Conservation (phyloP, 2,329 filamentous ascomycete genomes). For the Penicillium decumbens region DNA sequence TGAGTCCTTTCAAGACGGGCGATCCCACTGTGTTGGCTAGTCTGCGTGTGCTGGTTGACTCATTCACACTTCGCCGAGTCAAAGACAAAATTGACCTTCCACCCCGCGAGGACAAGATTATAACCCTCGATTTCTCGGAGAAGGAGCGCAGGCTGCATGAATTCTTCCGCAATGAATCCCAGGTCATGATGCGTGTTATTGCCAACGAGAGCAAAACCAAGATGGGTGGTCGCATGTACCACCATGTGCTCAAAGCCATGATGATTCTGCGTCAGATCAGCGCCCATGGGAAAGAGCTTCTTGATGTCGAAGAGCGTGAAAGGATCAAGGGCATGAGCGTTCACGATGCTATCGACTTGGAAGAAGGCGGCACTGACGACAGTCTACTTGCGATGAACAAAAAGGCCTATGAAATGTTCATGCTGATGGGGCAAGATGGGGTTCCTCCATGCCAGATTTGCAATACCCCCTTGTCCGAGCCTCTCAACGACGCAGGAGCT, state of each 20-base stretch:
- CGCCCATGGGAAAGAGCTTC: constrained; percentile 86
- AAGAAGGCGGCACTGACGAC: constrained; percentile 63
- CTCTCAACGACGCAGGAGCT: constrained; percentile 52
- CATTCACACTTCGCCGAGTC: constrained; percentile 83
- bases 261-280: constrained; percentile 84
- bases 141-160: constrained; percentile 76
- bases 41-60: constrained; percentile 83
- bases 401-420: constrained; percentile 80
- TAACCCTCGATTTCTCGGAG: constrained; percentile 68
- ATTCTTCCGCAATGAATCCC: constrained; percentile 75
- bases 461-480: constrained; percentile 55
- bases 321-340: constrained; percentile 75
- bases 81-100: constrained; percentile 89
- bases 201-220: constrained; percentile 60
- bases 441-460: constrained; percentile 70
- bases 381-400: constrained; percentile 57
- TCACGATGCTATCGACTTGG: constrained; percentile 82
- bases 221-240: constrained; percentile 81
- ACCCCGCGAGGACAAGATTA: constrained; percentile 64
- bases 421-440: constrained; percentile 76
- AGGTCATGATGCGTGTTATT: constrained; percentile 73
- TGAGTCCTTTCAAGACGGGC: constrained; percentile 79
- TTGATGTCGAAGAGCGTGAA: constrained; percentile 77
- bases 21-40: constrained; percentile 76
- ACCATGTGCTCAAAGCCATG: constrained; percentile 88